These are phyloP conservation scores for Nyctanthes arbortristis DNA, from an alignment of 257 asterid species.

Conservation along the genomic window DNA sequence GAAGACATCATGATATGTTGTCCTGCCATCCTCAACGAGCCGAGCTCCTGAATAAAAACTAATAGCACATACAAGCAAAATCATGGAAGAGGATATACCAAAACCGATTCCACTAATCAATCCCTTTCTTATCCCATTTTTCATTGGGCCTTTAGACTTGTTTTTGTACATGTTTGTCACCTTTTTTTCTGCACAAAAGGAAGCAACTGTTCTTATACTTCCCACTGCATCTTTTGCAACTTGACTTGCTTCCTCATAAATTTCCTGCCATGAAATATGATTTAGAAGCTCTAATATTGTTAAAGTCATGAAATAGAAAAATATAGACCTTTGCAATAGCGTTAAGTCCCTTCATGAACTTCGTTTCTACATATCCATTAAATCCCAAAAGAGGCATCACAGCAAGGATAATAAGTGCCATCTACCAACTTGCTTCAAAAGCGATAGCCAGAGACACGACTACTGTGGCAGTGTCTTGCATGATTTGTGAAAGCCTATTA, in stretches of 20 bases:
- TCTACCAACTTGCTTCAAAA: conserved; percentile 69
- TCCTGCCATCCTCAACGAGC: conserved; percentile 65
- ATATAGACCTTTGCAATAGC: conserved; percentile 56
- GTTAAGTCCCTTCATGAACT: conserved; percentile 60
- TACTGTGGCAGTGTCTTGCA: conserved; percentile 54
- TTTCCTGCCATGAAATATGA: conserved; percentile 39
- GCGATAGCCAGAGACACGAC: conserved; percentile 55
- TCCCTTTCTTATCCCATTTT: conserved; percentile 69
- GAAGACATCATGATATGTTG: conserved; percentile 69
- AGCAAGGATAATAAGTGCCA: conserved; percentile 59
- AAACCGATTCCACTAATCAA: conserved; percentile 71
- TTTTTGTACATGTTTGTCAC: conserved; percentile 64
- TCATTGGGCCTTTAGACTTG: conserved; percentile 77
- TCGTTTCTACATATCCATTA: conserved; percentile 50
- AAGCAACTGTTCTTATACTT: conserved; percentile 86
- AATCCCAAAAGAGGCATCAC: conserved; percentile 55
- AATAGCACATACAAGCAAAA: conserved; percentile 70
- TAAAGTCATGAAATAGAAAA: neutral
- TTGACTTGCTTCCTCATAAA: conserved; percentile 92
- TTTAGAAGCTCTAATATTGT: neutral
- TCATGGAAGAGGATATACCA: conserved; percentile 59
- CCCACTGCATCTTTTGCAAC: conserved; percentile 89
- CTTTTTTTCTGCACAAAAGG: conserved; percentile 87
- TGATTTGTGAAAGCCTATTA: conserved; percentile 51
- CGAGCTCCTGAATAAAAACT: conserved; percentile 92